Evolutionary conservation across 2,329 filamentous ascomycete species (phyloP).

Genomic region (Claviceps sp.): DNA sequence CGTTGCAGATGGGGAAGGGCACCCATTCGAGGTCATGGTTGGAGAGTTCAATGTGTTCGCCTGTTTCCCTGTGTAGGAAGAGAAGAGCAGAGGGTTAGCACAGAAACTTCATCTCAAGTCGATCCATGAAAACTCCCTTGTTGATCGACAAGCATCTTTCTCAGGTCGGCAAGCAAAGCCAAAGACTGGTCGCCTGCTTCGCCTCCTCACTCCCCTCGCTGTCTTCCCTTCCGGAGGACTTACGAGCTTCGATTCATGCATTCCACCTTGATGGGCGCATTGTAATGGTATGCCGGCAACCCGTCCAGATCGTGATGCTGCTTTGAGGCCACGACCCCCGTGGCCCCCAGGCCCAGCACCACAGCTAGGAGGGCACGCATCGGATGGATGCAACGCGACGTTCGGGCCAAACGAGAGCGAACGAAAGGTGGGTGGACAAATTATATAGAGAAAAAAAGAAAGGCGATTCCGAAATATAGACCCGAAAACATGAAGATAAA

Average conservation of each 20-base stretch:
- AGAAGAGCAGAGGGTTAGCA: neutral
- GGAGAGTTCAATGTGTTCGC: conserved; percentile 74
- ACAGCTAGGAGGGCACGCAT: conserved; percentile 2
- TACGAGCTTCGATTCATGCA: conserved; percentile 64
- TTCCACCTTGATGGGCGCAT: conserved; percentile 53
- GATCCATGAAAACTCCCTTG: too few species aligned
- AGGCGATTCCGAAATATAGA: neutral
- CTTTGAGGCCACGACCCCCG: conserved; percentile 19
- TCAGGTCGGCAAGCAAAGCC: too few species aligned
- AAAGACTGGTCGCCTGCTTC: too few species aligned
- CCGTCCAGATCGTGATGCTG: conserved; percentile 15
- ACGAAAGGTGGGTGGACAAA: neutral
- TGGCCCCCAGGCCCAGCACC: neutral
- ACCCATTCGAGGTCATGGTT: conserved; percentile 81
- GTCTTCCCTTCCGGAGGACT: neutral
- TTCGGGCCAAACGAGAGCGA: neutral
- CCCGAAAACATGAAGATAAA: neutral
- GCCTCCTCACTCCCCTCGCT: too few species aligned
- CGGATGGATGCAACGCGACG: neutral
- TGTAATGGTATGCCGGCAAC: conserved; percentile 51
- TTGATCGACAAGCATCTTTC: too few species aligned
- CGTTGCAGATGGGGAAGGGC: conserved; percentile 81
- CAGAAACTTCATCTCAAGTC: too few species aligned
- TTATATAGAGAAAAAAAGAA: neutral
- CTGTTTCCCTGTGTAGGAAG: conserved; percentile 53